Base-by-base conservation (phyloP, 139 green algal species). In the Coelastrella sp. region DNA sequence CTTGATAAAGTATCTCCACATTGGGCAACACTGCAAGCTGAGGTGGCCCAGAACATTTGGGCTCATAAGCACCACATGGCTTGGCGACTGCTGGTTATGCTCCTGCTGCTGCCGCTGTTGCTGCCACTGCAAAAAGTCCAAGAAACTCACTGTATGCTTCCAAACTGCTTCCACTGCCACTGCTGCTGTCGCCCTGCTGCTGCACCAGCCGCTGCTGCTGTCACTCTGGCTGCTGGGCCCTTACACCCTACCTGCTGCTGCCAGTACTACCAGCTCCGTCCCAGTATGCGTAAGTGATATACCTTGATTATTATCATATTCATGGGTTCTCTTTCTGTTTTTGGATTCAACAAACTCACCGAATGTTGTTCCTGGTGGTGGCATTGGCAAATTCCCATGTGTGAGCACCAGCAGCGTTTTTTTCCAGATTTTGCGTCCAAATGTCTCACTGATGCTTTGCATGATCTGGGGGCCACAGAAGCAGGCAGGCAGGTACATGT, bases 371-470 rank as follows among this genome's bases (percentile, higher is more conserved):
- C 92, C 91, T 7, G 93, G 93, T 7, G 93, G 93, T 27, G 93
- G 87, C 89, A 94, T 88, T n/a, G 83, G 35, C 76, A 95, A 20
- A 82, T 94, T 93, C 19, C 91, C 93, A 75, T 95, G 94, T 20
- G 93, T 95, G 15, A 96, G 90, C 66, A 92, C 91, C 56, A 96
- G 82, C 74, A 94, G 61, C 8, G 94, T 93, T n/a, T 93, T 92
- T 6, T 90, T 22, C 94, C 94, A 96, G 35, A 96, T 93, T 20
- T 74, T 27, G 4, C 63, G 76, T 0, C 94, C 94, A 84, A 96
- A 92, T 6, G 74, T 91, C 78, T 95, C 88, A 10, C 72, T 91
- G 79, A 96, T 91, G 24, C 91, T 93, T 24, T 84, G 59, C 24
- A 96, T 94, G 84, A 95, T 94, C 82, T 87, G 82, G 24, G 25